phyloP scores from a whole-genome alignment of 75 land plant species.

The Pinus albicaulis region DNA sequence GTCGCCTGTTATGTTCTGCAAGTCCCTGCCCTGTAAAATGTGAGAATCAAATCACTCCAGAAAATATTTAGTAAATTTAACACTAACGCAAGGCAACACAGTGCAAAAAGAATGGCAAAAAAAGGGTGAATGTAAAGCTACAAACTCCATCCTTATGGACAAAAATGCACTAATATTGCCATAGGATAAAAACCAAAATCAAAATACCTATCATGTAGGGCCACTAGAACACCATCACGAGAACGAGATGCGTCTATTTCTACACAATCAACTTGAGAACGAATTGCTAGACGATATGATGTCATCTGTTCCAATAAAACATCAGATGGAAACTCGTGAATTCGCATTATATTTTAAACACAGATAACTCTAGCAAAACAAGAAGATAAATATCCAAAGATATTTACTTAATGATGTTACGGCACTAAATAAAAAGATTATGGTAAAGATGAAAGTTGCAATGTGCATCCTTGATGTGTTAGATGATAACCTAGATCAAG shows the following conservation, averaged over 20 bases:
- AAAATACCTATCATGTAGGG: conserved; percentile 85
- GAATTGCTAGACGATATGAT: conserved; percentile 60
- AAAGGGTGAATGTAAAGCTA: background rate
- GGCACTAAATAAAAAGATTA: no score
- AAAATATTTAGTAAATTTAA: conserved; percentile 2
- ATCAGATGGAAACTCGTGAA: background rate
- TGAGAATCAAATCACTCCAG: conserved; percentile 23
- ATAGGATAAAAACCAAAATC: background rate
- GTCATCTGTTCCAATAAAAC: conserved; percentile 44
- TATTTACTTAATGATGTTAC: no score
- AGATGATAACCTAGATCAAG: no score
- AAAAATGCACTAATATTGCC: background rate
- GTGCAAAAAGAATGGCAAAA: background rate
- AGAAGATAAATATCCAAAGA: no score
- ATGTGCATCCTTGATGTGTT: no score
- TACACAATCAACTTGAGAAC: conserved; percentile 69
- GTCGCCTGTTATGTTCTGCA: conserved; percentile 79
- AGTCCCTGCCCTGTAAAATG: conserved; percentile 86
- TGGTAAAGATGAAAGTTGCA: no score
- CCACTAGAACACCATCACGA: conserved; percentile 76
- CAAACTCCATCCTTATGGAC: background rate
- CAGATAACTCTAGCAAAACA: no score
- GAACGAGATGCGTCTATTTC: conserved; percentile 91
- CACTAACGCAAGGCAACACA: background rate
- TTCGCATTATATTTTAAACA: background rate